Percentiles rank a stretch among this genome's conserved stretches.
Conservation (phyloP, 768 basidiomycete genomes). For the Stropharia rugosoannulata region DNA sequence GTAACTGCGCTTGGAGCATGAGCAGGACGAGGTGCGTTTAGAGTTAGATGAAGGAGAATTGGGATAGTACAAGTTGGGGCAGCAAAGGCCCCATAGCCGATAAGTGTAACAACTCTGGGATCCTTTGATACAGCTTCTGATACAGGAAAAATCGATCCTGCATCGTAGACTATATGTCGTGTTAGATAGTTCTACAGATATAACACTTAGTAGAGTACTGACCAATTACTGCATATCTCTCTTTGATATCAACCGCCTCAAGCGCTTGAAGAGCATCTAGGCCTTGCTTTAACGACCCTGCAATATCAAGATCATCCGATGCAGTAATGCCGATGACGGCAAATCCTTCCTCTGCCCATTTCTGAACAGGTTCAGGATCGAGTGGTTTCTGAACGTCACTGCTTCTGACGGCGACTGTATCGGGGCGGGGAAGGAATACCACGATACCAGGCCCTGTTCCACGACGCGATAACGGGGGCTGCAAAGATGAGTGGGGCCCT, state of each 20-base stretch:
- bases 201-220: slow-evolving; percentile 4
- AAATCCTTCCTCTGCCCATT: slow-evolving; percentile 58
- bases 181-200: neutral
- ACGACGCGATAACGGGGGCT: slow-evolving; percentile 47
- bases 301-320: slow-evolving; percentile 19
- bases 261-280: slow-evolving; percentile 34
- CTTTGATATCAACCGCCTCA: slow-evolving; percentile 37
- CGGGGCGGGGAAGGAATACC: slow-evolving; percentile 35
- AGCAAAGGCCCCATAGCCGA: slow-evolving; percentile 33
- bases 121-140: slow-evolving; percentile 27
- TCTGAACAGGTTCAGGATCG: slow-evolving; percentile 48
- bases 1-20: slow-evolving; percentile 17
- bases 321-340: slow-evolving; percentile 39
- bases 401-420: slow-evolving; percentile 20
- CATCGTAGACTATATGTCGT: slow-evolving; percentile 30
- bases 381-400: slow-evolving; percentile 27
- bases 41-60: slow-evolving; percentile 34
- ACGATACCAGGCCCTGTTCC: slow-evolving; percentile 49
- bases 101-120: slow-evolving; percentile 32
- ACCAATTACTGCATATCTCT: slow-evolving; percentile 48
- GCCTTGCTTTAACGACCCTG: slow-evolving; percentile 28
- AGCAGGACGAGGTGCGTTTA: slow-evolving; percentile 19
- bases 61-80: slow-evolving; percentile 26
- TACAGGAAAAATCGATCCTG: slow-evolving; percentile 24
- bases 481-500: slow-evolving; percentile 32